Conservation (phyloP, 768 basidiomycete genomes). For the Mycena chlorophos region DNA sequence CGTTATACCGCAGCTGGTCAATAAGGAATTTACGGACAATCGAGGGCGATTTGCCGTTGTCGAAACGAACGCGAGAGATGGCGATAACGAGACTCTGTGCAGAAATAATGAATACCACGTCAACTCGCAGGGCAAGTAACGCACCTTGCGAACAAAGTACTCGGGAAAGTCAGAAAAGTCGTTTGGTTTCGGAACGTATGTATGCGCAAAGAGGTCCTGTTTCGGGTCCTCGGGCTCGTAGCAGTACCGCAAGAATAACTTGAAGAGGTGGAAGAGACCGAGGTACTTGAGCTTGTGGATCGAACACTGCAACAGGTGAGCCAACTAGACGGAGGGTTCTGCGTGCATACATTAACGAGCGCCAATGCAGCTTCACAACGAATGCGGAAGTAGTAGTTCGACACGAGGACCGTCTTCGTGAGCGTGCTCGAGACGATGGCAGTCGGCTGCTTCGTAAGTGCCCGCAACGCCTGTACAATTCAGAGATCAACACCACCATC, state of each 20-base stretch:
- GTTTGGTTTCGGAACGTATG: slow-evolving; percentile 92
- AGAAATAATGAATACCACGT: not conserved
- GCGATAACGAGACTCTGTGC: slow-evolving; percentile 76
- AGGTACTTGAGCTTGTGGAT: slow-evolving; percentile 79
- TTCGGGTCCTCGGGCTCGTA: slow-evolving; percentile 83
- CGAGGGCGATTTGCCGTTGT: slow-evolving; percentile 81
- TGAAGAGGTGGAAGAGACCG: slow-evolving; percentile 94
- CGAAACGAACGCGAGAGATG: slow-evolving; percentile 83
- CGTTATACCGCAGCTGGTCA: slow-evolving; percentile 92
- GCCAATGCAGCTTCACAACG: slow-evolving; percentile 92
- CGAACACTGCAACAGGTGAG: slow-evolving; percentile 63
- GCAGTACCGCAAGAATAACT: slow-evolving; percentile 87
- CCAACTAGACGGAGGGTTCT: slow-evolving; percentile 10
- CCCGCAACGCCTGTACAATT: slow-evolving; percentile 75
- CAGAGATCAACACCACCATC: not conserved
- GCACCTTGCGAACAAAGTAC: slow-evolving; percentile 93
- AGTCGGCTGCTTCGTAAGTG: slow-evolving; percentile 77
- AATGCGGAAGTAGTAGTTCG: slow-evolving; percentile 94
- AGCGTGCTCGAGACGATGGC: slow-evolving; percentile 87
- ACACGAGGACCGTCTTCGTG: slow-evolving; percentile 90
- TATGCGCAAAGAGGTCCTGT: slow-evolving; percentile 83
- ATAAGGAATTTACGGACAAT: slow-evolving; percentile 87
- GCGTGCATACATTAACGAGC: slow-evolving; percentile 62
- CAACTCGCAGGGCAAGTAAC: slow-evolving; percentile 1
- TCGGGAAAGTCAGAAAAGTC: slow-evolving; percentile 90